Percentiles rank a stretch among this genome's conserved stretches.
These are phyloP conservation scores for Aschersonia sp. DNA, from an alignment of 2,329 filamentous ascomycete genomes.

Conservation along the genomic window DNA sequence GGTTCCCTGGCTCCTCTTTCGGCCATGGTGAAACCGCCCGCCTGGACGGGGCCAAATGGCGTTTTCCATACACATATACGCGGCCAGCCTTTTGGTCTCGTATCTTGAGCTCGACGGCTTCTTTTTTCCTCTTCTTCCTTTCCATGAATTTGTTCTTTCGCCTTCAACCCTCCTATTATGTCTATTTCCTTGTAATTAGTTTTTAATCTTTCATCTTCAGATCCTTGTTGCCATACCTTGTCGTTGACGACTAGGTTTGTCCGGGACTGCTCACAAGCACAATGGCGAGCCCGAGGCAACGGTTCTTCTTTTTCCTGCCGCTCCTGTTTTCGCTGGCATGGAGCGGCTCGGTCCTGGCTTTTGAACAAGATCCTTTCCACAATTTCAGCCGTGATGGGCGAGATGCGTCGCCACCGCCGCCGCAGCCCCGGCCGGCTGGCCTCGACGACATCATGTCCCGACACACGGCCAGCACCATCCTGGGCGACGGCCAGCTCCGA, in stretches of 20 bases:
- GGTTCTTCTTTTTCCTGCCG: not conserved
- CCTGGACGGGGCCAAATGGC: not conserved
- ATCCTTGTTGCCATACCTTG: not conserved
- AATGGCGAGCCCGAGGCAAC: not conserved
- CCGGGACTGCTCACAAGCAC: not conserved
- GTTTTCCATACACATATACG: not conserved
- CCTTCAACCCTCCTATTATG: not conserved
- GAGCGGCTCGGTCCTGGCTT: not conserved
- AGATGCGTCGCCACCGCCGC: not conserved
- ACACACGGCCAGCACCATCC: not conserved
- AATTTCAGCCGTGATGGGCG: not conserved
- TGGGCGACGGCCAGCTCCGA: slow-evolving; percentile 3
- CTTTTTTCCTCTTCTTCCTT: not conserved
- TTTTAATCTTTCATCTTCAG: not conserved
- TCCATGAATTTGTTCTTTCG: not conserved
- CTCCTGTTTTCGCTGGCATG: not conserved
- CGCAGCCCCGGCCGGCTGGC: not conserved
- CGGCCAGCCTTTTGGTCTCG: not conserved
- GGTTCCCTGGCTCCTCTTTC: too few species aligned
- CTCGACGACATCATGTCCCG: not conserved
- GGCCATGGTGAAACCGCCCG: too few species aligned
- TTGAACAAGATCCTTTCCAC: not conserved
- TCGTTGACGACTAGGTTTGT: not conserved
- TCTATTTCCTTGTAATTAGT: not conserved
- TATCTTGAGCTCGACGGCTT: not conserved